Percentiles rank a stretch among this genome's conserved stretches.
Conservation (phyloP, 164 flowering plant species). For the grape (Vitis vinifera) region DNA sequence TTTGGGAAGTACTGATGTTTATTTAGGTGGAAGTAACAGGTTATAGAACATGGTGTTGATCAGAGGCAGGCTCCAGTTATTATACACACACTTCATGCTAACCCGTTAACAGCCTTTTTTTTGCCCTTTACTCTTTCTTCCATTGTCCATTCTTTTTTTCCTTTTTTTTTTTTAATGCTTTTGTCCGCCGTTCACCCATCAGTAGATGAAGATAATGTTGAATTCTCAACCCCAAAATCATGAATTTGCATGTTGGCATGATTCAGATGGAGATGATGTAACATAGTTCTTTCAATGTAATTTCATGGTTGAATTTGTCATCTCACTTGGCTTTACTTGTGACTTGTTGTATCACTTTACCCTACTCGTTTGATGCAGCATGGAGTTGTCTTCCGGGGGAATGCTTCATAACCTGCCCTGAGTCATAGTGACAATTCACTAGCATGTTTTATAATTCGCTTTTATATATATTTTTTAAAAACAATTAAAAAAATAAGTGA, state of each 20-base stretch:
- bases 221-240: background rate
- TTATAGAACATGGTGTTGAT: background rate
- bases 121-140: background rate
- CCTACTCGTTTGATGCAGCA: too few relatives aligned
- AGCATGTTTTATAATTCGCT: too few relatives aligned
- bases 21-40: background rate
- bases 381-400: too few relatives aligned
- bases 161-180: background rate
- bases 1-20: background rate
- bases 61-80: background rate
- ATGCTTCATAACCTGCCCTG: too few relatives aligned
- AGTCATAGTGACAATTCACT: too few relatives aligned
- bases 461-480: too few relatives aligned
- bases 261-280: background rate
- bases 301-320: too few relatives aligned
- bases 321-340: too few relatives aligned
- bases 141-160: background rate
- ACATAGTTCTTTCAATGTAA: background rate
- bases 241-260: background rate
- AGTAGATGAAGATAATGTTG: background rate
- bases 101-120: background rate
- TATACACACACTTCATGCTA: too few relatives aligned
- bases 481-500: too few relatives aligned
- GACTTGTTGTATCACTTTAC: too few relatives aligned
- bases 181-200: background rate